Percentiles rank a stretch among this genome's conserved stretches.
These are phyloP conservation scores for Nicotiana tomentosiformis DNA, from an alignment of 257 asterid species.

Conservation along the genomic window DNA sequence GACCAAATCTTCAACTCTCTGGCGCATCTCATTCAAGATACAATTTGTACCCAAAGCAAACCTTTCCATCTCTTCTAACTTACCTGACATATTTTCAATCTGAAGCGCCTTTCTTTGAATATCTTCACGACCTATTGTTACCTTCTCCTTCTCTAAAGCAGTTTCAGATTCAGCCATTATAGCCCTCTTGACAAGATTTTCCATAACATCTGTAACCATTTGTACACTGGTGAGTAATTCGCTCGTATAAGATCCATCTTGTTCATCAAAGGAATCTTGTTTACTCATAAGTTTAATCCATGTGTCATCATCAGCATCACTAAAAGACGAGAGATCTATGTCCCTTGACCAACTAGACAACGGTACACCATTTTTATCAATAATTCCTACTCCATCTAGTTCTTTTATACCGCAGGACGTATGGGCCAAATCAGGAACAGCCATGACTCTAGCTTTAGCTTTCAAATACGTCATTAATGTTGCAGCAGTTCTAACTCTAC, in stretches of 20 bases:
- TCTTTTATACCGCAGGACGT: slow-evolving; percentile 66
- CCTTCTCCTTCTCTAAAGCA: slow-evolving; percentile 68
- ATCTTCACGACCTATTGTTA: slow-evolving; percentile 68
- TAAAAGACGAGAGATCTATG: slow-evolving; percentile 54
- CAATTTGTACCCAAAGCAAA: slow-evolving; percentile 72
- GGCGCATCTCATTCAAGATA: slow-evolving; percentile 82
- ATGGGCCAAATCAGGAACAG: slow-evolving; percentile 73
- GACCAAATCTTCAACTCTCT: slow-evolving; percentile 96
- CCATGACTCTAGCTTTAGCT: slow-evolving; percentile 78
- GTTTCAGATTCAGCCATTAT: slow-evolving; percentile 87
- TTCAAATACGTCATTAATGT: slow-evolving; percentile 72
- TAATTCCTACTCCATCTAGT: slow-evolving; percentile 70
- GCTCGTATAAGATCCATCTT: slow-evolving; percentile 56
- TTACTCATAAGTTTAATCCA: slow-evolving; percentile 47
- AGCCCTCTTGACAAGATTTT: slow-evolving; percentile 76
- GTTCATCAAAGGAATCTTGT: slow-evolving; percentile 50
- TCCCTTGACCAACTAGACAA: slow-evolving; percentile 61
- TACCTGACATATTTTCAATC: slow-evolving; percentile 72
- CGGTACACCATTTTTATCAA: slow-evolving; percentile 67
- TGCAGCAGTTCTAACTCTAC: slow-evolving; percentile 80
- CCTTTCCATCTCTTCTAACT: slow-evolving; percentile 90
- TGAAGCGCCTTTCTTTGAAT: slow-evolving; percentile 61
- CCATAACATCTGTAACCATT: slow-evolving; percentile 85
- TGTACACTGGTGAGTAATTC: slow-evolving; percentile 67
- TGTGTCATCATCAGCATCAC: slow-evolving; percentile 42